phyloP scores from a whole-genome alignment of 2,329 filamentous ascomycete genomes.

The Colletotrichum sp. region DNA sequence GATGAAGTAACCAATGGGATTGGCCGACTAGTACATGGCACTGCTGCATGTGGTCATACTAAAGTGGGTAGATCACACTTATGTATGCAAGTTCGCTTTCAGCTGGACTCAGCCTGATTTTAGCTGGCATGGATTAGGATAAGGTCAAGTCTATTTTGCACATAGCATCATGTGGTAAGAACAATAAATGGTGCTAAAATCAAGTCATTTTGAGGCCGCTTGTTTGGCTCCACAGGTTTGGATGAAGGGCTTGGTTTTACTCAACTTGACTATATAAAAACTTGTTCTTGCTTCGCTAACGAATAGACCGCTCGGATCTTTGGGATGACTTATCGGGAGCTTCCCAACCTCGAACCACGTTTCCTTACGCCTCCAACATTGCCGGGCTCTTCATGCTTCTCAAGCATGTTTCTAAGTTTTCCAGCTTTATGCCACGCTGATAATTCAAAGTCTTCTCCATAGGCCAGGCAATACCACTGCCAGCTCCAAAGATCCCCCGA shows the following conservation, averaged over 20 bases:
- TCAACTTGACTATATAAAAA: background rate
- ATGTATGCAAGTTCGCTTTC: background rate
- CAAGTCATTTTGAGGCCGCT: background rate
- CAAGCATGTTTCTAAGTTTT: conserved; percentile 46
- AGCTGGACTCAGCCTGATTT: background rate
- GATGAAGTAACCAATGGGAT: background rate
- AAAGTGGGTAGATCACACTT: background rate
- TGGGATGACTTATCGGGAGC: background rate
- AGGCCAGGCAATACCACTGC: conserved; percentile 64
- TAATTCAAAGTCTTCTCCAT: conserved; percentile 57
- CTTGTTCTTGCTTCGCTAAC: background rate
- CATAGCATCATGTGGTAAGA: background rate
- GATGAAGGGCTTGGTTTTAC: background rate
- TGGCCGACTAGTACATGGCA: background rate
- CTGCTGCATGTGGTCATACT: background rate
- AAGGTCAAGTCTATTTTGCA: background rate
- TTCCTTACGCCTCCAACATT: background rate
- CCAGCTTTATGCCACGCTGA: conserved; percentile 49
- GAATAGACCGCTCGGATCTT: background rate
- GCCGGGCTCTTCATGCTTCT: background rate
- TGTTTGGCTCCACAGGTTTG: background rate
- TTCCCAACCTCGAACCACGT: background rate
- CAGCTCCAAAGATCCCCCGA: conserved; percentile 63
- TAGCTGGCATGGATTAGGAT: background rate
- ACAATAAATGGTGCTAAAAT: background rate